phyloP scores from a whole-genome alignment of 2,329 filamentous ascomycete genomes.

The Lanzia echinophila region DNA sequence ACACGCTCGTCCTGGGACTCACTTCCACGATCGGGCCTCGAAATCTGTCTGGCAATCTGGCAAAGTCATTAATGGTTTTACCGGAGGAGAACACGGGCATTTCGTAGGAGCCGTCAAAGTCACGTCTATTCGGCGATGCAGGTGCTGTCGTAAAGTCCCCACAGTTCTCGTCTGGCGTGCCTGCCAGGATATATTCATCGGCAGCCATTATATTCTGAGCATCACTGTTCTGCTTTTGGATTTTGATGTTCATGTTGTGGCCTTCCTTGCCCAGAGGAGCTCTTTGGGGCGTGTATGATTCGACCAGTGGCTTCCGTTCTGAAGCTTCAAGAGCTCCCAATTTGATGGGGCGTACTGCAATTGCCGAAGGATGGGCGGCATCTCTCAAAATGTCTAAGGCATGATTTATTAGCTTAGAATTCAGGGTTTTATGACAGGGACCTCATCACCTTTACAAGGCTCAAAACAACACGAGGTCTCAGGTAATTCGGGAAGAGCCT shows the following conservation, averaged over 20 bases:
- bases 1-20: conserved; percentile 3
- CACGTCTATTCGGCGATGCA: background rate
- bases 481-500: background rate
- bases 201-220: background rate
- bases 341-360: background rate
- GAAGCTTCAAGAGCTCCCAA: background rate
- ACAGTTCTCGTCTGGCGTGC: background rate
- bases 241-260: background rate
- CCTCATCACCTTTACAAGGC: no score
- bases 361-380: background rate
- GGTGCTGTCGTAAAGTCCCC: conserved; percentile 1
- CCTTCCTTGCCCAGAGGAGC: background rate
- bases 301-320: background rate
- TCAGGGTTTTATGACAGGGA: no score
- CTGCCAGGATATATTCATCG: background rate
- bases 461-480: background rate
- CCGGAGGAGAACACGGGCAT: background rate
- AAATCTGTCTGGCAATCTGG: background rate
- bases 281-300: background rate
- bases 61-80: conserved; percentile 4
- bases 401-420: no score
- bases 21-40: conserved; percentile 6
- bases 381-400: no score
- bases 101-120: conserved; percentile 4
- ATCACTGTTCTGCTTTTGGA: background rate